phyloP scores from a whole-genome alignment of 2,329 filamentous ascomycete species.

The Aspergillus sp. region DNA sequence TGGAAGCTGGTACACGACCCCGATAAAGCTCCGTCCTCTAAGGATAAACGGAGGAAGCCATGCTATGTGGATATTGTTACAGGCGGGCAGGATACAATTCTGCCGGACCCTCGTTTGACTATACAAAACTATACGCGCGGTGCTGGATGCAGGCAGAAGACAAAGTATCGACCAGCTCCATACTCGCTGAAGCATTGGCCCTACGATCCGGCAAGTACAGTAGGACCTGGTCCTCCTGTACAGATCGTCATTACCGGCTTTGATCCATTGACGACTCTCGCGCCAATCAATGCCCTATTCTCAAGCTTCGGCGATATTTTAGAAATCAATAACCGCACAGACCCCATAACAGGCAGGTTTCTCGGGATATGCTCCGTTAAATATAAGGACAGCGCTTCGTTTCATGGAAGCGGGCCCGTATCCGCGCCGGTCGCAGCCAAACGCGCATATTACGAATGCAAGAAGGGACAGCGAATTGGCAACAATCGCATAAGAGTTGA shows the following conservation, averaged over 20 bases:
- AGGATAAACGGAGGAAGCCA: conserved; percentile 55
- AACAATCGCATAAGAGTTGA: conserved; percentile 75
- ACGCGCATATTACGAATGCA: conserved; percentile 69
- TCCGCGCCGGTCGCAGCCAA: conserved; percentile 79
- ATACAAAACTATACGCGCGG: conserved; percentile 62
- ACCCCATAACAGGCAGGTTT: conserved; percentile 91
- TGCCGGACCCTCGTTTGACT: conserved; percentile 77
- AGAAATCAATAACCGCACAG: conserved; percentile 89
- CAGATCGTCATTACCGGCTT: conserved; percentile 96
- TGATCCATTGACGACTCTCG: conserved; percentile 79
- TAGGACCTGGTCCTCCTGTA: conserved; percentile 84
- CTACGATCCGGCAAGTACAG: conserved; percentile 78
- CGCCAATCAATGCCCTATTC: conserved; percentile 39
- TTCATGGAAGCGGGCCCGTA: conserved; percentile 53
- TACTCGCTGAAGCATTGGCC: conserved; percentile 80
- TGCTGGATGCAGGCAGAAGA: conserved; percentile 64
- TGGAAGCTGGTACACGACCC: conserved; percentile 64
- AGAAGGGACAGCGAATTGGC: conserved; percentile 78
- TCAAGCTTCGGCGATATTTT: conserved; percentile 67
- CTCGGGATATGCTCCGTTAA: conserved; percentile 90
- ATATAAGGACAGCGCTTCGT: conserved; percentile 70
- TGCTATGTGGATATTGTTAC: conserved; percentile 54
- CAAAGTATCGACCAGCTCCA: conserved; percentile 70
- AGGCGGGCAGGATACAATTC: conserved; percentile 60
- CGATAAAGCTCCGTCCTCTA: conserved; percentile 51